These are phyloP conservation scores for Bathelium albidoporum DNA, from an alignment of 495 filamentous ascomycete species.

Conservation along the genomic window DNA sequence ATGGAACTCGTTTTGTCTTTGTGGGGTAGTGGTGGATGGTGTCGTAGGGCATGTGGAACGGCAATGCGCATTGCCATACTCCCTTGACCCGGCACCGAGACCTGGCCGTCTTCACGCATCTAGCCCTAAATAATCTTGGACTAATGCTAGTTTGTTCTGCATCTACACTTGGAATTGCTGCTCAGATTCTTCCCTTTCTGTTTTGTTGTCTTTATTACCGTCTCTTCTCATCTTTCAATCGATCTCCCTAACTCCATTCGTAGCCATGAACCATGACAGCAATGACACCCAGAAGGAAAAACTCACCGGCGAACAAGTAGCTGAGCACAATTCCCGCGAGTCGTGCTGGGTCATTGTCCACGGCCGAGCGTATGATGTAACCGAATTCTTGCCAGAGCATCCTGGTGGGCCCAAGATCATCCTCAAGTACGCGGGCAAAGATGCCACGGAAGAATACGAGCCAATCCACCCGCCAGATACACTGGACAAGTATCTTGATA, in stretches of 20 bases:
- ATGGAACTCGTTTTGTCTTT: neutral
- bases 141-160: neutral
- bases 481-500: slow-evolving; percentile 70
- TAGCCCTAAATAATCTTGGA: neutral
- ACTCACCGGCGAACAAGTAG: slow-evolving; percentile 53
- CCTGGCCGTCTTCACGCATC: neutral
- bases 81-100: neutral
- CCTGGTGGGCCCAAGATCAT: slow-evolving; percentile 73
- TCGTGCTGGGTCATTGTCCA: slow-evolving; percentile 78
- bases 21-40: no score
- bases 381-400: slow-evolving; percentile 56
- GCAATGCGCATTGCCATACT: neutral
- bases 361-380: slow-evolving; percentile 70
- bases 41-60: neutral
- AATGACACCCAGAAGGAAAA: slow-evolving; percentile 28
- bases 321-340: slow-evolving; percentile 54
- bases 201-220: neutral
- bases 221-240: neutral
- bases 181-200: neutral
- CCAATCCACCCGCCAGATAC: slow-evolving; percentile 73
- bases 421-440: slow-evolving; percentile 75
- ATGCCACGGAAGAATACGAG: slow-evolving; percentile 76
- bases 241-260: neutral
- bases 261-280: slow-evolving; percentile 27
- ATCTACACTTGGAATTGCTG: neutral